Base-by-base conservation (phyloP, 1,284 basidiomycete genomes). In the Ganoderma boninense region DNA sequence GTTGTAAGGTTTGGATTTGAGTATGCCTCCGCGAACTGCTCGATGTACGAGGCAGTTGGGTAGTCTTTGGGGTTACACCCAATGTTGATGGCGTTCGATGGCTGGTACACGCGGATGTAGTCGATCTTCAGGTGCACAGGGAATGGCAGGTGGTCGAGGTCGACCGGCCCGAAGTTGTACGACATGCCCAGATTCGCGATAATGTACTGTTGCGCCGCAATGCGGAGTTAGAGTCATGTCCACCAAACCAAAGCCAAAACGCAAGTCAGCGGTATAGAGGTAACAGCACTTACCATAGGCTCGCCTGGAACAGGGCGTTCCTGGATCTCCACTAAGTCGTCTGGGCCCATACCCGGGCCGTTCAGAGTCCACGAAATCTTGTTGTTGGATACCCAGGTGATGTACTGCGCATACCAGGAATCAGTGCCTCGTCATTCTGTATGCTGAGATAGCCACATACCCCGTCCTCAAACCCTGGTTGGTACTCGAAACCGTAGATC, bases 241-340 rank as follows among this genome's bases (percentile, higher is more conserved):
- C 35, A 40, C 11, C 20, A 23, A 60, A 14, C 16, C 35, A 20
- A 60, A n/a, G 5, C 35, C 20, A 40, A 13, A n/a, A 8, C 20
- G 57, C 38, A 40, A 6, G 20, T 20, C 14, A 23, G 57, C 18
- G 4, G 38, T 2, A 40, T 40, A 26, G n/a, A 38, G 38, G 23
- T 32, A 32, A 32, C 16, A 54, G 62, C 46, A 77, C 84, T 64
- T 62, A 86, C 85, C 88, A 91, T 89, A 3, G 90, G 90, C 78
- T 92, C 91, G 70, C 88, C 85, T 0, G 91, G 84, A 26, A 95
- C 85, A 3, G 87, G 82, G 26, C 93, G 84, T 67, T 87, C 84
- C 4, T 85, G 84, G 32, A 94, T 89, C 65, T 89, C 79, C 40
- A 87, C 85, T 0, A 76, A 65, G 0, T 79, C 60, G 73, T 92